Evolutionary conservation across 441 rosid species (phyloP).

Genomic region (Gossypium schwendimanii): DNA sequence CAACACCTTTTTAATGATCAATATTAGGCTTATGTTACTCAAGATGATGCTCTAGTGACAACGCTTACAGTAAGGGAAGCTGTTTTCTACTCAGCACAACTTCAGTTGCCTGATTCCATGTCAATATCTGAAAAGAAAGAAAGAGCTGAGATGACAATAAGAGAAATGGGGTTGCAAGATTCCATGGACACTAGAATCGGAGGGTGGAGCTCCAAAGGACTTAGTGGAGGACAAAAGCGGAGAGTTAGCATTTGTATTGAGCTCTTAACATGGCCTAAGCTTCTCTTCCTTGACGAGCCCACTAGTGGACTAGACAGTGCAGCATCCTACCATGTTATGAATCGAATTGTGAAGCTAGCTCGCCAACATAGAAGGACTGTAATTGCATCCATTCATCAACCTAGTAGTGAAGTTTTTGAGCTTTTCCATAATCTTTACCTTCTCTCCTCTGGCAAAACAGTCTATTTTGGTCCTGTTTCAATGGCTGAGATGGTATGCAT

Average conservation of each 20-base stretch:
- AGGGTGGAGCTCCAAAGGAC: slow-evolving; percentile 38
- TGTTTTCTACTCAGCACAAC: slow-evolving; percentile 47
- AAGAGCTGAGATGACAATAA: slow-evolving; percentile 44
- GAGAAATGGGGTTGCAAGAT: slow-evolving; percentile 48
- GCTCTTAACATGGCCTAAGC: slow-evolving; percentile 37
- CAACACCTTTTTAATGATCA: too few relatives aligned
- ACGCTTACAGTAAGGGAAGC: slow-evolving; percentile 41
- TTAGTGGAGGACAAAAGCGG: slow-evolving; percentile 48
- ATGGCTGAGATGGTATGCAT: slow-evolving; percentile 29
- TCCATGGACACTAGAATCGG: slow-evolving; percentile 43
- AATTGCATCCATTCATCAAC: slow-evolving; percentile 48
- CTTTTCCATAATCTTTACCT: slow-evolving; percentile 44
- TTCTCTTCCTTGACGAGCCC: slow-evolving; percentile 50
- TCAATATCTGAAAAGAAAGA: slow-evolving; percentile 32
- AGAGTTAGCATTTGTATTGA: slow-evolving; percentile 52
- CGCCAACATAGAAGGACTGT: slow-evolving; percentile 32
- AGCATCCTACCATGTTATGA: slow-evolving; percentile 47
- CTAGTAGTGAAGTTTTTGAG: slow-evolving; percentile 50
- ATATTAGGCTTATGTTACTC: slow-evolving; percentile 53
- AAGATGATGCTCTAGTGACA: slow-evolving; percentile 42
- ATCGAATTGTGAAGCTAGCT: slow-evolving; percentile 27
- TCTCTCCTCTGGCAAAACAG: slow-evolving; percentile 33
- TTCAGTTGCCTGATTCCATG: slow-evolving; percentile 46
- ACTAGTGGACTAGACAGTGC: slow-evolving; percentile 62
- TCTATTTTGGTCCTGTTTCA: slow-evolving; percentile 37